A percentile compares a stretch with the other conserved stretches of the same genome.
Evolutionary conservation across 768 basidiomycete species (phyloP).

Genomic region (Boletus edulis): DNA sequence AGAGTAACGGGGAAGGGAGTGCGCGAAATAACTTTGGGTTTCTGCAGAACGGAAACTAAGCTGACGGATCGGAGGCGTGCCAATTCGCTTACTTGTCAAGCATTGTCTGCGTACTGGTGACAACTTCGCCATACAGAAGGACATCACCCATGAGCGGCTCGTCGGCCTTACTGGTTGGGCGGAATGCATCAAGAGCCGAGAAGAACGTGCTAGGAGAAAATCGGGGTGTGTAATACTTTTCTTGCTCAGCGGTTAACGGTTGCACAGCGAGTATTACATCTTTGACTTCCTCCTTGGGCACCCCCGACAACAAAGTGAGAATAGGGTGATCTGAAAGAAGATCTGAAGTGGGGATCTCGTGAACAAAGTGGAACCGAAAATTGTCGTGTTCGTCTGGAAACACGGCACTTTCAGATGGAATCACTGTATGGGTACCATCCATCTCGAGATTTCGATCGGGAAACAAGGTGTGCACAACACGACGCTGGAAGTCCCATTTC

Average conservation of each 20-base stretch:
- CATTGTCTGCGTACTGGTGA: slow-evolving; percentile 95
- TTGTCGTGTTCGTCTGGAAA: slow-evolving; percentile 71
- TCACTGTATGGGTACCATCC: slow-evolving; percentile 37
- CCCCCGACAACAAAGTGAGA: slow-evolving; percentile 25
- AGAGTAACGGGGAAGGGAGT: slow-evolving; percentile 76
- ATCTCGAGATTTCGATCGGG: slow-evolving; percentile 15
- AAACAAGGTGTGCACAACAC: slow-evolving; percentile 17
- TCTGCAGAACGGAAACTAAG: slow-evolving; percentile 39
- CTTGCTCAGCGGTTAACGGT: slow-evolving; percentile 46
- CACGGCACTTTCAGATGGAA: slow-evolving; percentile 17
- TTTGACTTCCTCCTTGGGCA: slow-evolving; percentile 41
- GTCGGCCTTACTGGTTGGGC: slow-evolving; percentile 17
- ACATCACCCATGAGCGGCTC: slow-evolving; percentile 70
- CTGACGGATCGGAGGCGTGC: not conserved
- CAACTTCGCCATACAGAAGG: slow-evolving; percentile 81
- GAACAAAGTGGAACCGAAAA: slow-evolving; percentile 54
- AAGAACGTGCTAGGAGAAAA: slow-evolving; percentile 72
- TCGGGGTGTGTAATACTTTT: slow-evolving; percentile 49
- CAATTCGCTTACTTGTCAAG: slow-evolving; percentile 71
- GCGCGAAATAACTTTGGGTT: slow-evolving; percentile 69
- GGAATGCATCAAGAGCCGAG: slow-evolving; percentile 39
- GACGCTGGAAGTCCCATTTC: slow-evolving; percentile 18
- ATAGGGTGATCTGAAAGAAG: slow-evolving; percentile 16
- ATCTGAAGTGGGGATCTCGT: slow-evolving; percentile 28
- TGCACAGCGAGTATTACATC: slow-evolving; percentile 53